phyloP scores from a whole-genome alignment of 257 asterid species.

The Petunia axillaris region DNA sequence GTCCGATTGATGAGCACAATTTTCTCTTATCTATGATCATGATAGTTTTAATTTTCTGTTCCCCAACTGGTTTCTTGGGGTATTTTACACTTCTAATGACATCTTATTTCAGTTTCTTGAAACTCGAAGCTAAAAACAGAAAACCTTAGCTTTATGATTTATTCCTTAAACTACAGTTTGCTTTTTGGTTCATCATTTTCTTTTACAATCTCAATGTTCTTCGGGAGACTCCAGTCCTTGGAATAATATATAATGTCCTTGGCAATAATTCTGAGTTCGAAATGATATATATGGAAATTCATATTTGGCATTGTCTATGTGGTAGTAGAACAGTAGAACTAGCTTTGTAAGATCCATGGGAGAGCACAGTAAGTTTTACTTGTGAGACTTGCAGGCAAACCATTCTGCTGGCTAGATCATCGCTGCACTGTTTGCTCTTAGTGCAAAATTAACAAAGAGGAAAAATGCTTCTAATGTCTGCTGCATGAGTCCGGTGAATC shows the following conservation, averaged over 20 bases:
- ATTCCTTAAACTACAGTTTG: slow-evolving; percentile 10
- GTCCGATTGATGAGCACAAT: background rate
- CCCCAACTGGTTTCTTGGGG: background rate
- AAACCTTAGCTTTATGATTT: slow-evolving; percentile 12
- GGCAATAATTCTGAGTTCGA: slow-evolving; percentile 7
- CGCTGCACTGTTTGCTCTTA: background rate
- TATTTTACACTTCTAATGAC: background rate
- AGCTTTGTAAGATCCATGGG: slow-evolving; percentile 1
- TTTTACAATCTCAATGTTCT: slow-evolving; percentile 20
- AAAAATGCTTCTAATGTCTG: slow-evolving; percentile 6
- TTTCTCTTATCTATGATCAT: background rate
- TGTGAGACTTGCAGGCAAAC: background rate
- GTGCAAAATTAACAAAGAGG: background rate
- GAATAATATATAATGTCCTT: background rate
- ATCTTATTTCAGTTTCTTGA: slow-evolving; percentile 3
- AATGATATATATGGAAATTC: slow-evolving; percentile 13
- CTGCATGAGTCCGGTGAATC: background rate
- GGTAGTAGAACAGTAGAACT: background rate
- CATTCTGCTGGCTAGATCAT: background rate
- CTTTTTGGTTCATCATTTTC: background rate
- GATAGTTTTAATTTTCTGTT: background rate
- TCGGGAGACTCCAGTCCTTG: slow-evolving; percentile 7
- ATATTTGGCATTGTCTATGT: background rate
- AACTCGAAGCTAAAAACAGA: background rate
- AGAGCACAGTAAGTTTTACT: background rate